These are phyloP conservation scores for Ogataea trehalophila DNA, from an alignment of 805 yeast genomes.

Conservation along the genomic window DNA sequence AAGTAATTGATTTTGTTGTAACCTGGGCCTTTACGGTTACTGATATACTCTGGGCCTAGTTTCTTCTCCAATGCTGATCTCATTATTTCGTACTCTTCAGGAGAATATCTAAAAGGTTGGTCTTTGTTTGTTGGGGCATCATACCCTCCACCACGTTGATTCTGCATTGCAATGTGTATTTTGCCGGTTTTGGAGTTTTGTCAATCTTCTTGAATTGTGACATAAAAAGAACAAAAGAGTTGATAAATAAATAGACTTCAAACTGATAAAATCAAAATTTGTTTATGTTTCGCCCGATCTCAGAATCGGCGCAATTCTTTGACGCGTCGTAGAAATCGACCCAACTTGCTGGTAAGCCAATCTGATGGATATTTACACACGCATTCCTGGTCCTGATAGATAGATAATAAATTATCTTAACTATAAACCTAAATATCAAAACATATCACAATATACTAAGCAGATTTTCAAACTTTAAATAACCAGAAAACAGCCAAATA, in stretches of 20 bases:
- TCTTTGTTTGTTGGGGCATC: slow-evolving; percentile 1
- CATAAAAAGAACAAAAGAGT: too few relatives aligned
- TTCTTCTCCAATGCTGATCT: slow-evolving; percentile 31
- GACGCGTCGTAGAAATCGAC: not conserved
- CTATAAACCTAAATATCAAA: too few relatives aligned
- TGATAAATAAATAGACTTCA: too few relatives aligned
- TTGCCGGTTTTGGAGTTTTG: not conserved
- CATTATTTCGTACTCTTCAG: slow-evolving; percentile 24
- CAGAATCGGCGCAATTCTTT: not conserved
- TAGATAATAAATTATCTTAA: too few relatives aligned
- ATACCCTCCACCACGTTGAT: not conserved
- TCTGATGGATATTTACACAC: too few relatives aligned
- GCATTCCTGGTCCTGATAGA: too few relatives aligned
- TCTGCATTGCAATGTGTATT: not conserved
- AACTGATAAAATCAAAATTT: too few relatives aligned
- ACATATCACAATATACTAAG: too few relatives aligned
- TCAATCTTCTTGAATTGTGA: not conserved
- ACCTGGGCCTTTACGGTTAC: slow-evolving; percentile 73
- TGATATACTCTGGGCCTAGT: slow-evolving; percentile 74
- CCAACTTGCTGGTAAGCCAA: too few relatives aligned
- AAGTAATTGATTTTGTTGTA: slow-evolving; percentile 64
- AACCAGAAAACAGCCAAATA: too few relatives aligned
- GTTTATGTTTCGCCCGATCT: too few relatives aligned
- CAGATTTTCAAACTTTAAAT: too few relatives aligned
- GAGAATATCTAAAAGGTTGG: slow-evolving; percentile 14